Evolutionary conservation across 2,329 filamentous ascomycete species (phyloP).

Genomic region (Alternaria metachromatica): DNA sequence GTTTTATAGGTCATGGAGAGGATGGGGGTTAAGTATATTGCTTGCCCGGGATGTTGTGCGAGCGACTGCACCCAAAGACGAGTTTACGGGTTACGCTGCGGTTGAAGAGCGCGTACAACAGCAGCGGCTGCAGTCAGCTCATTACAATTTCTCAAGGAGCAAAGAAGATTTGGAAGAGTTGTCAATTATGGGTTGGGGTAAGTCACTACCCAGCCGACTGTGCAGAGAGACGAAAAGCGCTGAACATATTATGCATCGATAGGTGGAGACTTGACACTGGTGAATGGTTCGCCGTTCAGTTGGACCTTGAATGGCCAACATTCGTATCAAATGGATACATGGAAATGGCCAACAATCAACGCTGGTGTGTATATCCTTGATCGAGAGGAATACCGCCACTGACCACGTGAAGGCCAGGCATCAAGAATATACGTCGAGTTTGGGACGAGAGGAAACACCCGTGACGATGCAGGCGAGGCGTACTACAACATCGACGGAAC

Average conservation of each 20-base stretch:
- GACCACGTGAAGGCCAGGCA: constrained; percentile 27
- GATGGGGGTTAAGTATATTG: constrained; percentile 14
- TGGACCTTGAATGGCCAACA: constrained; percentile 41
- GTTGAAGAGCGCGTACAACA: background rate
- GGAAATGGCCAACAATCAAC: constrained; percentile 45
- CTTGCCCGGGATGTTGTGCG: background rate
- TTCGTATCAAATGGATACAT: constrained; percentile 50
- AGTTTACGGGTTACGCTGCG: constrained; percentile 1
- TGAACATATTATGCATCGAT: background rate
- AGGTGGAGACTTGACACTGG: constrained; percentile 47
- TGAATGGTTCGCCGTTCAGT: constrained; percentile 52
- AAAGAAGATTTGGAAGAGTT: background rate
- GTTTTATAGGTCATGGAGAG: background rate
- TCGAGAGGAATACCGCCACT: background rate
- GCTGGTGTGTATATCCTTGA: constrained; percentile 23
- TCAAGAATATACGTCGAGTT: constrained; percentile 43
- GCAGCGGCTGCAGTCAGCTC: background rate
- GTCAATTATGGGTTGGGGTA: constrained; percentile 39
- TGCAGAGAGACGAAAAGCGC: background rate
- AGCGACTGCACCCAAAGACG: background rate
- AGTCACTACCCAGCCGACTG: background rate
- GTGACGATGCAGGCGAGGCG: constrained; percentile 46
- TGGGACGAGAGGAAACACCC: constrained; percentile 32
- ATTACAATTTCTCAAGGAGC: background rate
- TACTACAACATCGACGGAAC: constrained; percentile 43